phyloP scores from a whole-genome alignment of 2,329 filamentous ascomycete genomes.

The Cladosporium colombiae region DNA sequence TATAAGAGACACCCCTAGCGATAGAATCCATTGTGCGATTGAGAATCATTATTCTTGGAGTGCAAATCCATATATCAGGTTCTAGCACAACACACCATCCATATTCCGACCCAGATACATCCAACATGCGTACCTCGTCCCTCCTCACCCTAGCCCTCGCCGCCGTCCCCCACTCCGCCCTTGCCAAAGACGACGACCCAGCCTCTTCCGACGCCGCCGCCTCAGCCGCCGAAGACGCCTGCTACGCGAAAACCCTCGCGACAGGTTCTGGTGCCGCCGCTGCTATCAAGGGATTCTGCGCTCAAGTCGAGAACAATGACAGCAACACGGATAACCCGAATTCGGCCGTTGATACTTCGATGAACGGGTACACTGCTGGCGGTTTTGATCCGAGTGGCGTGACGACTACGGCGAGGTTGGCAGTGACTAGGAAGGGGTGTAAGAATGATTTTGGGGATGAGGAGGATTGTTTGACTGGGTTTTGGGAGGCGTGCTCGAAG shows the following conservation, averaged over 20 bases:
- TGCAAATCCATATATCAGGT: neutral
- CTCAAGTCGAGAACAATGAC: constrained; percentile 11
- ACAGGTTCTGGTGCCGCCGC: constrained; percentile 14
- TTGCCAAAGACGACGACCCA: constrained; percentile 13
- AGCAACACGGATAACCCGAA: constrained; percentile 10
- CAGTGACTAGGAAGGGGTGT: neutral
- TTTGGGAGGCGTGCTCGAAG: constrained; percentile 6
- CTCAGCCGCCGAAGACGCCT: constrained; percentile 1
- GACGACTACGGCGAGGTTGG: constrained; percentile 5
- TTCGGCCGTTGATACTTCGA: neutral
- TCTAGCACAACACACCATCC: neutral
- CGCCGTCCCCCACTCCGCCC: neutral
- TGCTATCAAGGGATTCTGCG: constrained; percentile 15
- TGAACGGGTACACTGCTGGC: constrained; percentile 13
- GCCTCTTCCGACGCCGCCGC: neutral
- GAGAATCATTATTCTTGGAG: neutral
- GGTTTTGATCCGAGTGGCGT: constrained; percentile 13
- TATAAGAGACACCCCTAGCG: neutral
- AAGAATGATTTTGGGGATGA: neutral
- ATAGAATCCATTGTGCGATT: neutral
- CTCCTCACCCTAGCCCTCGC: neutral
- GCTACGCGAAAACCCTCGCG: constrained; percentile 5
- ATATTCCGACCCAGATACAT: neutral
- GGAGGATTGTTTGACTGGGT: constrained; percentile 9
- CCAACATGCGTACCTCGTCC: neutral